phyloP scores from a whole-genome alignment of 768 basidiomycete species.

The Cystobasidium tubakii region DNA sequence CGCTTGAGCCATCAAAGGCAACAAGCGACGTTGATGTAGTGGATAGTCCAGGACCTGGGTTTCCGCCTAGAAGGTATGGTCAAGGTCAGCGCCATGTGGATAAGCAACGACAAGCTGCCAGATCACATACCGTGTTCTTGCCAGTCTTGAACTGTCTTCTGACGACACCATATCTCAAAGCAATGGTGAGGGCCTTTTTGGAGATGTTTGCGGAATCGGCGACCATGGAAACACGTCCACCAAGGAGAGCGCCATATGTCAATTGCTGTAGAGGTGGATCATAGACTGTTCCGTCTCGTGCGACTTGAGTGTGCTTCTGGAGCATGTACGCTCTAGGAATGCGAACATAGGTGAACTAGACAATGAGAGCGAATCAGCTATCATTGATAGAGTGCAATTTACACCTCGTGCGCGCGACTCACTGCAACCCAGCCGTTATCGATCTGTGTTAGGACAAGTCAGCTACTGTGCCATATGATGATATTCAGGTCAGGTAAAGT shows the following conservation, averaged over 20 bases:
- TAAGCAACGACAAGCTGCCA: not conserved
- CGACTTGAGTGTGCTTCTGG: conserved; percentile 54
- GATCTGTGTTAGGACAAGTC: not conserved
- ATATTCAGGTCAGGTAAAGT: conserved; percentile 46
- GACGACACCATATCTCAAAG: conserved; percentile 52
- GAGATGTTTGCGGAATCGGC: conserved; percentile 50
- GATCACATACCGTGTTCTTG: conserved; percentile 47
- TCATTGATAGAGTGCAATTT: too few species aligned
- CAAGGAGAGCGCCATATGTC: conserved; percentile 53
- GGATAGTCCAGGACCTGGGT: conserved; percentile 53
- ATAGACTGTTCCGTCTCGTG: conserved; percentile 50
- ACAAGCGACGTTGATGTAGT: conserved; percentile 49
- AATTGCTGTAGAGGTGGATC: conserved; percentile 53
- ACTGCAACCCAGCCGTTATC: conserved; percentile 29
- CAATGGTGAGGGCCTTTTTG: conserved; percentile 53
- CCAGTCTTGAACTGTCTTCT: conserved; percentile 52
- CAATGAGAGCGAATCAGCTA: too few species aligned
- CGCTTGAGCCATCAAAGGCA: conserved; percentile 47
- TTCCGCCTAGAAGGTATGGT: conserved; percentile 45
- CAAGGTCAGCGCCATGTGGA: not conserved
- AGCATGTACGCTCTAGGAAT: conserved; percentile 52
- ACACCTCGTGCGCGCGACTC: too few species aligned
- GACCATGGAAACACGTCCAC: conserved; percentile 51
- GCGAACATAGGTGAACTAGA: conserved; percentile 52
- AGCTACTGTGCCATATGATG: not conserved